These are phyloP conservation scores for Besnoitia besnoiti DNA, from an alignment of 169 alveolate species.

Conservation along the genomic window DNA sequence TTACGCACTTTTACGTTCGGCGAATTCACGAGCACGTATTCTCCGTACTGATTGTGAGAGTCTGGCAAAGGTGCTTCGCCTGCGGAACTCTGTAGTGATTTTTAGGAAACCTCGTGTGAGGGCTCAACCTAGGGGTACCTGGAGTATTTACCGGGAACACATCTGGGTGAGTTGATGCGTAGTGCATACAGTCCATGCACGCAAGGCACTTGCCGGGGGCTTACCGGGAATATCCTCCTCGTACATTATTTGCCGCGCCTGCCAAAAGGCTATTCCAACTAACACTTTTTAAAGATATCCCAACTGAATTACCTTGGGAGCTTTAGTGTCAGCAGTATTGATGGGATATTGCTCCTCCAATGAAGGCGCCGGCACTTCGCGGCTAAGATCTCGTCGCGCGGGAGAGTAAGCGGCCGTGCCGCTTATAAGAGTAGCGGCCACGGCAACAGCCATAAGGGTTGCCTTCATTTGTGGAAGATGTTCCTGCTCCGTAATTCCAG, in stretches of 20 bases:
- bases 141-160: constrained; percentile 25
- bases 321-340: not conserved
- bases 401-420: not conserved
- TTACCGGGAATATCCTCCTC: constrained; percentile 65
- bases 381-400: not conserved
- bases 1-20: constrained; percentile 25
- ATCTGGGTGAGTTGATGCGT: constrained; percentile 10
- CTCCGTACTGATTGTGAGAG: constrained; percentile 52
- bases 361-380: not conserved
- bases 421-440: not conserved
- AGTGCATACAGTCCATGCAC: not conserved
- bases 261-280: not conserved
- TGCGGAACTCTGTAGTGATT: not conserved
- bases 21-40: constrained; percentile 52
- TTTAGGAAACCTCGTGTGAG: not conserved
- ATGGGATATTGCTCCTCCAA: constrained; percentile 21
- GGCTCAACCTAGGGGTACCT: not conserved
- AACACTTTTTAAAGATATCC: not conserved
- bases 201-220: not conserved
- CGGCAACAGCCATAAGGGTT: not conserved
- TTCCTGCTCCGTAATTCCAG: too few species aligned
- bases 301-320: constrained; percentile 12
- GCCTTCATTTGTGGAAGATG: not conserved
- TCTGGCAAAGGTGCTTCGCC: constrained; percentile 23
- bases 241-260: constrained; percentile 67